Conservation (phyloP, 1,284 basidiomycete species). For the Fistulina hepatica region DNA sequence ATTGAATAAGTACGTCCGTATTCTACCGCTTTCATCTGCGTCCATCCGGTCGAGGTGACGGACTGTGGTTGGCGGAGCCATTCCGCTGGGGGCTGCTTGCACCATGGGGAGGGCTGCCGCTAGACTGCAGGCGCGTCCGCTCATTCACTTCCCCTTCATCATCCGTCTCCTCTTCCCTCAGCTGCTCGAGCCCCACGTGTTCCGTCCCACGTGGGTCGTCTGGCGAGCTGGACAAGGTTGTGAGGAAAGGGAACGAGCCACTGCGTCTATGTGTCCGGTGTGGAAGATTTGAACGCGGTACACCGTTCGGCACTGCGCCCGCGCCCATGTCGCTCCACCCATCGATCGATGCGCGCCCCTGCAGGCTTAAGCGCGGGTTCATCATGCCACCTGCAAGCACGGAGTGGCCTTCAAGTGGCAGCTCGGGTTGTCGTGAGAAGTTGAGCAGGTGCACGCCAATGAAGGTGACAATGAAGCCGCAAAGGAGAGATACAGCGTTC, state of each 20-base stretch:
- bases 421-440: slow-evolving; percentile 55
- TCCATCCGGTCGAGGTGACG: too few relatives aligned
- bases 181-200: slow-evolving; percentile 29
- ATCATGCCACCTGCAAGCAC: slow-evolving; percentile 44
- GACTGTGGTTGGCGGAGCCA: too few relatives aligned
- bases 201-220: slow-evolving; percentile 27
- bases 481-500: slow-evolving; percentile 76
- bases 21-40: too few relatives aligned
- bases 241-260: slow-evolving; percentile 49
- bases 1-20: too few relatives aligned
- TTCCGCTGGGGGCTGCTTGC: too few relatives aligned
- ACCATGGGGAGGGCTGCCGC: too few relatives aligned
- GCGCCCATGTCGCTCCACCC: slow-evolving; percentile 48
- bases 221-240: slow-evolving; percentile 56
- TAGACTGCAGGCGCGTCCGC: slow-evolving; percentile 39
- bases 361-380: slow-evolving; percentile 62
- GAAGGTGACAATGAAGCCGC: slow-evolving; percentile 85
- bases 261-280: slow-evolving; percentile 32
- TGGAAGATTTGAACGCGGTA: slow-evolving; percentile 22
- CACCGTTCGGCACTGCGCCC: slow-evolving; percentile 17
- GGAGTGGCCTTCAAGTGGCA: slow-evolving; percentile 38
- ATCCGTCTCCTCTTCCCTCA: slow-evolving; percentile 38
- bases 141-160: slow-evolving; percentile 38
- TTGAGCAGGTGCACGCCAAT: slow-evolving; percentile 89
- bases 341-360: slow-evolving; percentile 60